phyloP scores from a whole-genome alignment of 768 basidiomycete species.

The Lentinula boryana region DNA sequence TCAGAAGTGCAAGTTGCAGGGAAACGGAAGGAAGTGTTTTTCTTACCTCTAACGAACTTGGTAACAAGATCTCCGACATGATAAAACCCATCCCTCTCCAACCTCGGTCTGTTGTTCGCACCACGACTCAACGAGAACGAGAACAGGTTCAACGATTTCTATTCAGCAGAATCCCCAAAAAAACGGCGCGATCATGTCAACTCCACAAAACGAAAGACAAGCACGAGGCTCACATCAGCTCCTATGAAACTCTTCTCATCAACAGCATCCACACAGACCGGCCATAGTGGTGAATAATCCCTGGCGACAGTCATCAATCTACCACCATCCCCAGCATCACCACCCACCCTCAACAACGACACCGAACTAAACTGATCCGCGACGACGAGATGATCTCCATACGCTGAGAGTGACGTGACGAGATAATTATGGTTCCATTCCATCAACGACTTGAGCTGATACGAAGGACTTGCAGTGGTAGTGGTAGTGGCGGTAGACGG shows the following conservation, averaged over 20 bases:
- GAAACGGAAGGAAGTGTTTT: too few relatives aligned
- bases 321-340: too few relatives aligned
- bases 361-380: conserved; percentile 82
- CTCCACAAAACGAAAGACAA: too few relatives aligned
- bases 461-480: conserved; percentile 5
- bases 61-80: conserved; percentile 75
- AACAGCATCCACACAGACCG: conserved; percentile 56
- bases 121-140: conserved; percentile 47
- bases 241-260: conserved; percentile 56
- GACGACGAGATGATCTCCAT: conserved; percentile 51
- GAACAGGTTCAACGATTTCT: conserved; percentile 68
- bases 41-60: conserved; percentile 60
- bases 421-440: conserved; percentile 83
- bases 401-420: conserved; percentile 58
- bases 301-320: conserved; percentile 53
- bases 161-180: not conserved
- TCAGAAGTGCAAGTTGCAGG: not conserved
- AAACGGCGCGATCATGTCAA: too few relatives aligned
- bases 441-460: conserved; percentile 35
- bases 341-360: conserved; percentile 52
- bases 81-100: conserved; percentile 67
- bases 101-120: conserved; percentile 31
- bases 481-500: not conserved
- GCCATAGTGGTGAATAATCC: conserved; percentile 75
- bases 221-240: conserved; percentile 53